Conservation (phyloP, 768 basidiomycete genomes). For the Clathrus columnatus region DNA sequence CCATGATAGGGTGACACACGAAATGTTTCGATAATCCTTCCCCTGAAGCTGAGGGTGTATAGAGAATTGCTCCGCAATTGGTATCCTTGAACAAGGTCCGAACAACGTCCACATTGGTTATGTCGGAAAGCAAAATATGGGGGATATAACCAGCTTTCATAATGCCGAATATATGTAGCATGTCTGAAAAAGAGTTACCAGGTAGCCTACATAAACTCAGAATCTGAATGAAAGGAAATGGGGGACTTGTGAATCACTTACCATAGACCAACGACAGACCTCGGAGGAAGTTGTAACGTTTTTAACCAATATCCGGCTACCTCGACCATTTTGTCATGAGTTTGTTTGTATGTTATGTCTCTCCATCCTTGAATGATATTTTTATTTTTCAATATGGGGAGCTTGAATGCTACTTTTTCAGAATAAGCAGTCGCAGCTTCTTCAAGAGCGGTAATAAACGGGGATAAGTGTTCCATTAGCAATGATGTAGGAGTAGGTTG, state of each 20-base stretch:
- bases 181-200: slow-evolving; percentile 63
- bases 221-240: slow-evolving; percentile 2
- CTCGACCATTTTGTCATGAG: slow-evolving; percentile 53
- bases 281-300: slow-evolving; percentile 35
- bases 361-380: slow-evolving; percentile 44
- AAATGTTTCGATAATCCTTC: background rate
- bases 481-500: background rate
- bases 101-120: slow-evolving; percentile 51
- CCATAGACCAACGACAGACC: slow-evolving; percentile 71
- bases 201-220: slow-evolving; percentile 43
- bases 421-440: background rate
- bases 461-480: background rate
- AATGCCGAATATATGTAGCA: slow-evolving; percentile 67
- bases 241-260: slow-evolving; percentile 24
- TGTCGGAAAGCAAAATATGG: slow-evolving; percentile 42
- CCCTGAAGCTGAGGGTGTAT: slow-evolving; percentile 29
- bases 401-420: background rate
- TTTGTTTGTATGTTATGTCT: slow-evolving; percentile 54
- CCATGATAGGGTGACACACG: background rate
- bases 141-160: slow-evolving; percentile 71
- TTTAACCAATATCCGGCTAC: slow-evolving; percentile 59
- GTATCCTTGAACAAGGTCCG: slow-evolving; percentile 58
- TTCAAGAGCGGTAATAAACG: background rate
- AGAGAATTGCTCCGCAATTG: slow-evolving; percentile 53
- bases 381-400: slow-evolving; percentile 13